phyloP scores from a whole-genome alignment of 371 early-diverging fungal genomes.

The Catenaria anguillulae region DNA sequence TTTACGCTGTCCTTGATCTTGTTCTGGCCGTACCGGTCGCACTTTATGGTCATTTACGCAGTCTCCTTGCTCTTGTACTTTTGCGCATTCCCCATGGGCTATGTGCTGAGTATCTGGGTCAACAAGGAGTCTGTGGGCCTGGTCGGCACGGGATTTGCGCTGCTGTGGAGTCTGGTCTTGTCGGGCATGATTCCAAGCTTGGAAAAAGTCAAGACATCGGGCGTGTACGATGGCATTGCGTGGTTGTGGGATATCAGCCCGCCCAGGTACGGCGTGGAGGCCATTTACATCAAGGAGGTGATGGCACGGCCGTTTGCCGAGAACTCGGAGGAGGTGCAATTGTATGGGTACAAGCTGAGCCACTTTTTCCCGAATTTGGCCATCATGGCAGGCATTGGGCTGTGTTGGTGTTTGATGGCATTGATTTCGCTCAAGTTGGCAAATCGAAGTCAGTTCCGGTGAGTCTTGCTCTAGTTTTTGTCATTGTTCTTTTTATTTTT shows the following conservation, averaged over 20 bases:
- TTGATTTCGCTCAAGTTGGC: conserved; percentile 28
- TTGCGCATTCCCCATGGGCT: conserved; percentile 26
- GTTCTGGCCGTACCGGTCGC: conserved; percentile 18
- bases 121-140: conserved; percentile 18
- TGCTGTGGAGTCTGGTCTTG: conserved; percentile 29
- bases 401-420: conserved; percentile 26
- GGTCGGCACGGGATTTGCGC: conserved; percentile 26
- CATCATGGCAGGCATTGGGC: conserved; percentile 19
- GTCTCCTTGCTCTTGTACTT: conserved; percentile 15
- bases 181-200: conserved; percentile 29
- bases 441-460: conserved; percentile 20
- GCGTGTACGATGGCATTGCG: conserved; percentile 7
- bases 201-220: conserved; percentile 15
- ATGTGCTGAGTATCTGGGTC: conserved; percentile 26
- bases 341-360: conserved; percentile 8
- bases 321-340: conserved; percentile 8
- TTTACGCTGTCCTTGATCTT: conserved; percentile 29
- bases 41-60: conserved; percentile 9
- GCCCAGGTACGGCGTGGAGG: conserved; percentile 28
- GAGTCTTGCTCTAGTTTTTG: no score
- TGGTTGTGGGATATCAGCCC: conserved; percentile 17
- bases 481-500: no score
- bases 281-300: conserved; percentile 29
- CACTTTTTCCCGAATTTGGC: conserved; percentile 19
- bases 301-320: conserved; percentile 18